Conservation (phyloP, 495 filamentous ascomycete genomes). For the Lasiosphaeria miniovina region DNA sequence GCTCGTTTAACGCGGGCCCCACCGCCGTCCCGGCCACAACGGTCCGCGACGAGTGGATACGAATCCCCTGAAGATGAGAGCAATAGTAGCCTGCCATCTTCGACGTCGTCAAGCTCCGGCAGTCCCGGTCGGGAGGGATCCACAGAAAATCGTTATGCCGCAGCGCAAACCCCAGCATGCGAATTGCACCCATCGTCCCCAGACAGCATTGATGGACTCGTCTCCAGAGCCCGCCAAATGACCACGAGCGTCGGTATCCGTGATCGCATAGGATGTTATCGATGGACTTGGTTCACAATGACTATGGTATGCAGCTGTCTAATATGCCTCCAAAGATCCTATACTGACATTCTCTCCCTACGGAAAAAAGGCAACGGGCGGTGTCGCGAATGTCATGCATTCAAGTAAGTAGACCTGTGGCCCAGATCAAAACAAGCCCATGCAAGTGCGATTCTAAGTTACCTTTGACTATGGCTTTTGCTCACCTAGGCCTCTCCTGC, state of each 20-base stretch:
- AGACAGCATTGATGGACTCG: constrained; percentile 31
- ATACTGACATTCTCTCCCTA: neutral
- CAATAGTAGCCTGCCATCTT: neutral
- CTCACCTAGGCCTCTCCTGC: neutral
- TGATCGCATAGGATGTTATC: constrained; percentile 47
- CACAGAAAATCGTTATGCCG: neutral
- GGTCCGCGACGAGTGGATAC: constrained; percentile 1
- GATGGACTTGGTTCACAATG: constrained; percentile 72
- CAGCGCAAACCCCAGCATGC: constrained; percentile 1
- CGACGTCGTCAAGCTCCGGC: constrained; percentile 5
- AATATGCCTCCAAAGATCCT: neutral
- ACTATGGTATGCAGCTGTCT: constrained; percentile 55
- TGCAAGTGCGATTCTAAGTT: constrained; percentile 12
- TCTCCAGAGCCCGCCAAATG: constrained; percentile 24
- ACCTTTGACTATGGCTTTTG: neutral
- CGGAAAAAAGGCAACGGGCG: constrained; percentile 63
- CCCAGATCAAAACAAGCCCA: neutral
- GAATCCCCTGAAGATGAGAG: constrained; percentile 17
- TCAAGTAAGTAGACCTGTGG: constrained; percentile 43
- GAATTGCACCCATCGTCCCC: neutral
- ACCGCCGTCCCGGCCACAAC: too few relatives aligned
- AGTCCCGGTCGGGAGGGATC: neutral
- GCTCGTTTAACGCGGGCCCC: too few relatives aligned
- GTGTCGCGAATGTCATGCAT: constrained; percentile 75
- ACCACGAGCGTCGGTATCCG: constrained; percentile 32